Evolutionary conservation across 2,329 filamentous ascomycete genomes (phyloP), one percentile per base, ranked within the genome.

Genomic region (Colletotrichum sp.): DNA sequence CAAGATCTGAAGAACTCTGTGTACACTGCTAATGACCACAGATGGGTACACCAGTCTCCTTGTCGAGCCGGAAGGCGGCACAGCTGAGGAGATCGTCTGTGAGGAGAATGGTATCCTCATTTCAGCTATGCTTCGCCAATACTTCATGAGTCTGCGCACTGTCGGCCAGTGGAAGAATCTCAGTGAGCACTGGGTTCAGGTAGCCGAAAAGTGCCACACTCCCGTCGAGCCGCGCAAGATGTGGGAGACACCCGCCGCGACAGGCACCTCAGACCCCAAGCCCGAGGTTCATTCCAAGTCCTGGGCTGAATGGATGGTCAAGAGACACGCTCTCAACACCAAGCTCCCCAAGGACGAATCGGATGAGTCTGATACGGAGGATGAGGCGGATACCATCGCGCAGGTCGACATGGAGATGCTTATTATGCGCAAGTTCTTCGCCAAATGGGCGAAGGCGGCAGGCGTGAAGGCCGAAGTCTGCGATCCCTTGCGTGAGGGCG

Each of bases 51-150:
- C 90, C 3, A 93, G 93, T 63, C 89, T 98, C 1, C 89, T 96
- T n/a, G 91, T 95, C 36, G 86, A 94, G 79, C 91, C 93, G 5
- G 94, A 95, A 83, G 96, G 96, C 30, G 95, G 95, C 18, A 86
- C 90, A 5, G 94, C 93, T 2, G 92, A 95, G 79, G 95, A 96
- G 82, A 86, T 98, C 18, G 93, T 98, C 7, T 93, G 92, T 34
- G 95, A 98, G 81, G 96, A 98, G 82, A 96, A 95, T 79, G 96
- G 96, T 5, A 93, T 98, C 18, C 89, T 98, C 72, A 95, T 98
- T 80, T 96, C 94, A 65, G 95, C 94, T 81, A 93, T 98, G 83
- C 89, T 98, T 24, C 92, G 96, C 15, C 96, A 98, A 82, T 98
- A 98, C 84, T 98, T 98, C 85, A 94, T 98, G 90, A 94, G 93